A percentile compares a stretch with the other conserved stretches of the same genome.
phyloP scores from a whole-genome alignment of 1,139 yeast genomes.

The Pichia sp. region DNA sequence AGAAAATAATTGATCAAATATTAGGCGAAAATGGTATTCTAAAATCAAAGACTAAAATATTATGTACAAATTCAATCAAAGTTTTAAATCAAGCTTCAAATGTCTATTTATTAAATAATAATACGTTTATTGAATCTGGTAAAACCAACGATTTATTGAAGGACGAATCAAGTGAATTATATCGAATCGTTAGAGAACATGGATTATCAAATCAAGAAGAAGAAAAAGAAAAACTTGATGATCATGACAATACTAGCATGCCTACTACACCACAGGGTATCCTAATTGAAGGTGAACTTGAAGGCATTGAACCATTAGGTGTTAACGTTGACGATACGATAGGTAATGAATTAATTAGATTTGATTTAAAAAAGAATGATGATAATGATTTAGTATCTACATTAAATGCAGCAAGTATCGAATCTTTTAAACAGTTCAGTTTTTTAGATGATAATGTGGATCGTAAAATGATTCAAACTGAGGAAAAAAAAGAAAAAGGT shows the following conservation, averaged over 20 bases:
- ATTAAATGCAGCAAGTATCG: conserved; percentile 58
- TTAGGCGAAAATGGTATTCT: conserved; percentile 61
- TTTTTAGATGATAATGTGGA: conserved; percentile 14
- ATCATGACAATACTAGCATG: neutral
- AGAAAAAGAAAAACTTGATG: no score
- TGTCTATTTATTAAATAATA: conserved; percentile 54
- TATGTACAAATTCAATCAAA: conserved; percentile 75
- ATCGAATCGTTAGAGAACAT: conserved; percentile 51
- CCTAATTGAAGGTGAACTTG: conserved; percentile 19
- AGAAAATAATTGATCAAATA: conserved; percentile 53
- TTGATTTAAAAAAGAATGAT: conserved; percentile 7
- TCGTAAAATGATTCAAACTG: conserved; percentile 32
- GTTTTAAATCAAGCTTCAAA: conserved; percentile 64
- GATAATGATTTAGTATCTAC: conserved; percentile 19
- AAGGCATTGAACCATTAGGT: conserved; percentile 17
- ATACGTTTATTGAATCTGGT: conserved; percentile 56
- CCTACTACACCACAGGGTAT: conserved; percentile 7
- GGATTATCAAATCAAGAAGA: conserved; percentile 36
- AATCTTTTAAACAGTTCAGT: conserved; percentile 36
- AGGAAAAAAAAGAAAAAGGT: conserved; percentile 49
- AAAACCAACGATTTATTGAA: conserved; percentile 41
- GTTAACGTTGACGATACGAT: conserved; percentile 16
- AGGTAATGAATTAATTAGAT: conserved; percentile 15
- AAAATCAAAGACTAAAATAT: conserved; percentile 61
- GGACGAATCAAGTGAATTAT: conserved; percentile 40